Evolutionary conservation across 2,329 filamentous ascomycete genomes (phyloP), one percentile per base, ranked within the genome.

Genomic region (Fusarium miscanthi): DNA sequence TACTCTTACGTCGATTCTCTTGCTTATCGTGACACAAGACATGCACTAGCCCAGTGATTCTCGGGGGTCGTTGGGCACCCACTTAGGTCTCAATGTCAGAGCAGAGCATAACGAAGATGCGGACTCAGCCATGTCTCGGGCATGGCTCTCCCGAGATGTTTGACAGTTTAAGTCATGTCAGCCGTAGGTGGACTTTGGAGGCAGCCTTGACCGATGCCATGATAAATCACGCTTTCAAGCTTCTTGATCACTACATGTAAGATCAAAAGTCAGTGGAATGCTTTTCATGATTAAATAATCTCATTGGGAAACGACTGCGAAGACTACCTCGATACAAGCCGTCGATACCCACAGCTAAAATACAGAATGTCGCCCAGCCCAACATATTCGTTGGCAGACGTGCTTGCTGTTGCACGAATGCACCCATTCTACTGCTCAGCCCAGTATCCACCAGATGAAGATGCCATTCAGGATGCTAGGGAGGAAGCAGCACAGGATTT

Each of bases 361-460:
- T 3, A n/a, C 7, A 27, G 10, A 2, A 53, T 53, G 33, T 30
- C 33, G 2, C 33, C 23, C 7, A 40, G 23, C 14, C 19, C 33
- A 8, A n/a, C 19, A 5, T 49, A 77, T 58, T 75, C 78, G 0
- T 51, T 84, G 35, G 30, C 27, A 8, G 78, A 82, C 0, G 73
- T 84, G 1, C 65, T 84, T 25, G 76, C 80, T 5, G 69, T 83
- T 27, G 78, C 81, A 41, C 77, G 72, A 8, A 69, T 76, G 0
- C 82, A 84, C 35, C 82, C 82, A 0, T 84, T 84, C 35, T 82
- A 83, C 16, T 63, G 66, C 3, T 43, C 75, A 8, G 30, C 68
- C 6, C 37, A 73, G 16, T 83, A 83, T 46, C 81, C 82, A 4
- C 81, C 81, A 1, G 53, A 64, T 12, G 30, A 63, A 4, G 51